These are phyloP conservation scores for Akebia trifoliata DNA, from an alignment of 164 flowering plant species.

Conservation along the genomic window DNA sequence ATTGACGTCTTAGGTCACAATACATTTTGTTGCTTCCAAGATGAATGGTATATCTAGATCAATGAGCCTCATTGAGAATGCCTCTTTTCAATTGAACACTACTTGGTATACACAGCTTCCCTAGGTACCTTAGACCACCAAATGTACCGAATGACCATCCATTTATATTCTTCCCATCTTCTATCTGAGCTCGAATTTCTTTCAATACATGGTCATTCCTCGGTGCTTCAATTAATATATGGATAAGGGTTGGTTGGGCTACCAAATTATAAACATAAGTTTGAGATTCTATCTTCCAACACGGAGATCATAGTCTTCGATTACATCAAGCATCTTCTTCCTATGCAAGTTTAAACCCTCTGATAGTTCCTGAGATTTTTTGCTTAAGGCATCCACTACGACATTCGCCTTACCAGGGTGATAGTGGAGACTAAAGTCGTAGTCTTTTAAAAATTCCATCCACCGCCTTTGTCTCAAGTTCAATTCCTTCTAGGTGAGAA, in stretches of 20 bases:
- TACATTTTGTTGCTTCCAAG: background rate
- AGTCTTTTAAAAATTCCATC: background rate
- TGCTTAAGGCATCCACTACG: background rate
- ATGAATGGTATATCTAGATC: background rate
- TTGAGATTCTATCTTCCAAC: too few species aligned
- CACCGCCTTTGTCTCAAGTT: background rate
- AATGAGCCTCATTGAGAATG: background rate
- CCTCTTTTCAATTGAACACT: background rate
- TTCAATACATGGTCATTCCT: too few species aligned
- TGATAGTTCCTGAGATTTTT: background rate
- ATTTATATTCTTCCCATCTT: background rate
- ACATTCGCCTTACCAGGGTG: background rate
- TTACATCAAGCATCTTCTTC: background rate
- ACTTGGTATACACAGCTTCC: background rate
- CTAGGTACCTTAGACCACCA: background rate
- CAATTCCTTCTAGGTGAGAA: background rate
- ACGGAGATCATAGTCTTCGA: too few species aligned
- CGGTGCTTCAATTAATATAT: too few species aligned
- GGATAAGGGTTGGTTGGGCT: too few species aligned
- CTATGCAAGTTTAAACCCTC: too few species aligned
- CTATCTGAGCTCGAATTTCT: too few species aligned
- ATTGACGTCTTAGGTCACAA: background rate
- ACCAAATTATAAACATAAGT: too few species aligned
- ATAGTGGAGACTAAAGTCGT: background rate
- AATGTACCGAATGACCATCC: too few species aligned